Percentiles rank a stretch among this genome's conserved stretches.
These are phyloP conservation scores for Vicia villosa DNA, from an alignment of 306 rosid genomes.

Conservation along the genomic window DNA sequence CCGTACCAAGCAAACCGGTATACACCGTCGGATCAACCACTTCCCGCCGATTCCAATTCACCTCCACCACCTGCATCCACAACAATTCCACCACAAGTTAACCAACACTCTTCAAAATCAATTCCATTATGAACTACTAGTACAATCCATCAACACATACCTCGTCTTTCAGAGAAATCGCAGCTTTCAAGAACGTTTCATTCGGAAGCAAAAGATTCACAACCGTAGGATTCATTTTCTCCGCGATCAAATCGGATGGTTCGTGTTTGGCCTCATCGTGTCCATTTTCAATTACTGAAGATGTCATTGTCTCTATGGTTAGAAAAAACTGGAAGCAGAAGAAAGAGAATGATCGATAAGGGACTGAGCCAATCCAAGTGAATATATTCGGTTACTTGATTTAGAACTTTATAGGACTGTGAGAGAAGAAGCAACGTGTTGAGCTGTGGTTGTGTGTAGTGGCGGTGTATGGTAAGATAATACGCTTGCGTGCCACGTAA, in stretches of 20 bases:
- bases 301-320: conserved; percentile 41
- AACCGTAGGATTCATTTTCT: conserved; percentile 39
- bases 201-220: conserved; percentile 42
- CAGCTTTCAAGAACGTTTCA: conserved; percentile 58
- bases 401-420: conserved; percentile 1
- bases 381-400: not conserved
- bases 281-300: conserved; percentile 45
- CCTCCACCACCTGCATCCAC: conserved; percentile 60
- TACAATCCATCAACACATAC: conserved; percentile 27
- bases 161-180: conserved; percentile 76
- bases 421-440: conserved; percentile 35
- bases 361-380: conserved; percentile 1
- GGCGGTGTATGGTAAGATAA: conserved; percentile 25
- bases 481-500: conserved; percentile 33
- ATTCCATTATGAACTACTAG: too few species aligned
- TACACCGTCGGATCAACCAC: conserved; percentile 74
- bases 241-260: conserved; percentile 40
- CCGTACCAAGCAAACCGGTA: conserved; percentile 79
- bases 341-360: not conserved
- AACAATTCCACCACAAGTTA: too few species aligned
- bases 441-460: conserved; percentile 18
- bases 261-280: conserved; percentile 47
- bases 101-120: too few species aligned
- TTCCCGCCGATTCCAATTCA: conserved; percentile 56
- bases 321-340: not conserved